Evolutionary conservation across 1,139 yeast genomes (phyloP), one percentile per base, ranked within the genome.

Genomic region (Geotrichum bryndzae): DNA sequence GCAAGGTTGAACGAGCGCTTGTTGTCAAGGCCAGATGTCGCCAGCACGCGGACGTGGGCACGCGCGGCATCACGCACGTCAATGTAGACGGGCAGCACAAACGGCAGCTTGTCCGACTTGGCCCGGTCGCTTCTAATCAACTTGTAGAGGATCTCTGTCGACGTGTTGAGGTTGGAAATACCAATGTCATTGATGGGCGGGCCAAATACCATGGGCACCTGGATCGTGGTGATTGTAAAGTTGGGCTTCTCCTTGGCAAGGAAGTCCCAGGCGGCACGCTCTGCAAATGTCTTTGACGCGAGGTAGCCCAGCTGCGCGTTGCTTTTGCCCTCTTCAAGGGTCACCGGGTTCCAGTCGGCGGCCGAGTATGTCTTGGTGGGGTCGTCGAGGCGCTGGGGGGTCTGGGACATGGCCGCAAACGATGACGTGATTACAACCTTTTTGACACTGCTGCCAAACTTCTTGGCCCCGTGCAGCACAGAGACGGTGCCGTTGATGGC

Each of bases 171-270:
- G 31, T 66, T 65, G n/a, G 68, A 70, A 11, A 66, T 60, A 45
- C 66, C 66, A 31, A 54, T 66, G 65, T 18, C 72, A 66, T 3
- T 70, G 65, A 66, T 70, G 68, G 65, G 70, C 51, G 85, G 85
- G 18, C 85, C 85, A 68, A 79, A 77, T 2, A 80, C 80, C 61
- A 69, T 75, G 1, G 76, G 75, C 13, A 85, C 84, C 63, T 74
- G 74, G 27, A 81, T 73, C 2, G 81, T 73, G 18, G 80, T 66
- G 51, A 79, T 66, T 6, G 68, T 67, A 67, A 78, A 80, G 23
- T 68, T 66, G n/a, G 79, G 78, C 53, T 72, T 71, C 63, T 72
- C 73, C 29, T 68, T 65, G 56, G 72, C 67, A 15, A 73, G 68
- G 64, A 76, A 81, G 1, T 79, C 74, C 82, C 83, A 79, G n/a